A percentile compares a stretch with the other conserved stretches of the same genome.
These are phyloP conservation scores for Ophiostoma piceae DNA, from an alignment of 2,329 filamentous ascomycete genomes.

Conservation along the genomic window DNA sequence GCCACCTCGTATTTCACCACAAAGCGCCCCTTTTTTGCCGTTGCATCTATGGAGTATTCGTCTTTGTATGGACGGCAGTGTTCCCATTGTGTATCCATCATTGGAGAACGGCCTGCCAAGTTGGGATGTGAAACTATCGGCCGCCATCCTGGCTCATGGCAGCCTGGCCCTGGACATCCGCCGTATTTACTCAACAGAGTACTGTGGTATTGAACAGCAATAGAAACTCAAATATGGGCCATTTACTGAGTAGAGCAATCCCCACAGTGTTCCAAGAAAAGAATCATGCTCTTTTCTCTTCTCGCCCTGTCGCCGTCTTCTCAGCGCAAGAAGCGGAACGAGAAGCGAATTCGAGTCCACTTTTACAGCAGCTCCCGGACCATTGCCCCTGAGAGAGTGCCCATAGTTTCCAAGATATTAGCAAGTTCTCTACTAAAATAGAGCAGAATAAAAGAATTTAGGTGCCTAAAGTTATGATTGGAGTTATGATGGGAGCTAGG, in stretches of 20 bases:
- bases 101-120: not conserved
- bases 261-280: conserved; percentile 1
- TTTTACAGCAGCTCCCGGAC: conserved; percentile 1
- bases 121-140: not conserved
- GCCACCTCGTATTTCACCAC: not conserved
- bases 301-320: not conserved
- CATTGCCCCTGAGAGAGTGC: conserved; percentile 4
- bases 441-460: not conserved
- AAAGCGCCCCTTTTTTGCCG: not conserved
- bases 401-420: conserved; percentile 1
- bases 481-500: not conserved
- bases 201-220: conserved; percentile 2
- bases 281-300: not conserved
- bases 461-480: not conserved
- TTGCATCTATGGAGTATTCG: not conserved
- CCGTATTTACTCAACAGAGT: not conserved
- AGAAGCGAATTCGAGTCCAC: not conserved
- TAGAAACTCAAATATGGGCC: conserved; percentile 4
- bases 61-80: not conserved
- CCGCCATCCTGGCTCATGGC: not conserved
- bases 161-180: not conserved
- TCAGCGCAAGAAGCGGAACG: not conserved
- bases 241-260: not conserved
- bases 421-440: not conserved
- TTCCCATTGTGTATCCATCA: not conserved